phyloP scores from a whole-genome alignment of 1,284 basidiomycete species.

The Leccinum fallax region DNA sequence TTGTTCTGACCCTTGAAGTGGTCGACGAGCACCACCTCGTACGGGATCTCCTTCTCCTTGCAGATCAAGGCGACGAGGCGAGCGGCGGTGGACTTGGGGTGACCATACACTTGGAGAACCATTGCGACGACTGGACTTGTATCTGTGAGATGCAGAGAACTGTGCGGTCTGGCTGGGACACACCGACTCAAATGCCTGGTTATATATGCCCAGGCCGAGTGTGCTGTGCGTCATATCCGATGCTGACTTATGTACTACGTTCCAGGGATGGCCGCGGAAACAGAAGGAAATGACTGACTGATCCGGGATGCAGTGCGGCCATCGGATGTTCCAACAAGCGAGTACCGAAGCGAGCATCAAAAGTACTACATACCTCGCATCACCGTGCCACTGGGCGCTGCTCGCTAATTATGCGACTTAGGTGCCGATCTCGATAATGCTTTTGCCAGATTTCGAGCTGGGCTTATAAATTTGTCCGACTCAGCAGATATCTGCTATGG shows the following conservation, averaged over 20 bases:
- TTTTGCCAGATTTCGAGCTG: no score
- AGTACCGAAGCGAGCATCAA: not conserved
- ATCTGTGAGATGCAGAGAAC: not conserved
- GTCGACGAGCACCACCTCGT: conserved; percentile 49
- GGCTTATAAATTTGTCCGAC: no score
- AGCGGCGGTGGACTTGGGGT: conserved; percentile 44
- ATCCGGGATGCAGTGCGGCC: not conserved
- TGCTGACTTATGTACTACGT: not conserved
- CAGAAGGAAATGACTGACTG: not conserved
- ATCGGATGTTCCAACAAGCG: not conserved
- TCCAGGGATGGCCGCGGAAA: not conserved
- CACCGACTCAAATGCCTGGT: not conserved
- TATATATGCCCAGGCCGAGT: conserved; percentile 15
- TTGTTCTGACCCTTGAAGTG: conserved; percentile 50
- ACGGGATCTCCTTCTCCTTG: conserved; percentile 55
- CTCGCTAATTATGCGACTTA: no score
- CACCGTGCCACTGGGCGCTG: no score
- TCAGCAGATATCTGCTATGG: no score
- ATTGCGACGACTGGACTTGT: conserved; percentile 32
- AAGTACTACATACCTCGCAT: no score
- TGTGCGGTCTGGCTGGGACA: not conserved
- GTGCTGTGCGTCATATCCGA: not conserved
- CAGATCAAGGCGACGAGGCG: conserved; percentile 49
- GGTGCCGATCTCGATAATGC: no score
- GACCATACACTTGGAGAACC: conserved; percentile 55